Evolutionary conservation across 2,329 filamentous ascomycete species (phyloP).

Genomic region (Ophiostoma piceae): DNA sequence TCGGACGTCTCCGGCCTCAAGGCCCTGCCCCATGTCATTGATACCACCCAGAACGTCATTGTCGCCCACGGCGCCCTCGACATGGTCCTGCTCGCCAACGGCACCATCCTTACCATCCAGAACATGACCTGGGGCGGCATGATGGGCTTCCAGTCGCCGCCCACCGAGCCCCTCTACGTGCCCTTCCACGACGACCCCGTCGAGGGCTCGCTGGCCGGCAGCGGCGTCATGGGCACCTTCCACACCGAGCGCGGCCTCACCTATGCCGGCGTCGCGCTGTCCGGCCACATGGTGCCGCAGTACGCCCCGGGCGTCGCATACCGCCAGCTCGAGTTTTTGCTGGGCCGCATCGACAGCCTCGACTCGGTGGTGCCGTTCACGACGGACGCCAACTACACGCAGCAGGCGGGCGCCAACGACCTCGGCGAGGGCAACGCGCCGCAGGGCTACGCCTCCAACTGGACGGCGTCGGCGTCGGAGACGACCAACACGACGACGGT

Average conservation of each 20-base stretch:
- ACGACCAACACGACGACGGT: neutral
- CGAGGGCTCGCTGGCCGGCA: conserved; percentile 33
- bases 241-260: conserved; percentile 74
- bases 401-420: conserved; percentile 27
- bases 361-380: conserved; percentile 39
- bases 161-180: conserved; percentile 61
- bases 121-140: conserved; percentile 75
- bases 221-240: conserved; percentile 61
- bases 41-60: conserved; percentile 65
- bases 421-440: conserved; percentile 33
- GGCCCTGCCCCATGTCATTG: conserved; percentile 65
- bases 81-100: conserved; percentile 62
- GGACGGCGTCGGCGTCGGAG: conserved; percentile 3
- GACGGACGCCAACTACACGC: conserved; percentile 27
- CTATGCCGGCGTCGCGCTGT: conserved; percentile 57
- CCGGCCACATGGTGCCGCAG: conserved; percentile 65
- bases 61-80: conserved; percentile 68
- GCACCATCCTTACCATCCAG: conserved; percentile 66
- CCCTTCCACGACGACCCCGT: conserved; percentile 53
- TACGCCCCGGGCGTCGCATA: conserved; percentile 65
- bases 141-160: conserved; percentile 61
- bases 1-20: conserved; percentile 50
- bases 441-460: conserved; percentile 27
- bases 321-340: conserved; percentile 67
- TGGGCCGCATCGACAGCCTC: conserved; percentile 62